Conservation (phyloP, 345 rosid species). For the Atalantia buxifolia region DNA sequence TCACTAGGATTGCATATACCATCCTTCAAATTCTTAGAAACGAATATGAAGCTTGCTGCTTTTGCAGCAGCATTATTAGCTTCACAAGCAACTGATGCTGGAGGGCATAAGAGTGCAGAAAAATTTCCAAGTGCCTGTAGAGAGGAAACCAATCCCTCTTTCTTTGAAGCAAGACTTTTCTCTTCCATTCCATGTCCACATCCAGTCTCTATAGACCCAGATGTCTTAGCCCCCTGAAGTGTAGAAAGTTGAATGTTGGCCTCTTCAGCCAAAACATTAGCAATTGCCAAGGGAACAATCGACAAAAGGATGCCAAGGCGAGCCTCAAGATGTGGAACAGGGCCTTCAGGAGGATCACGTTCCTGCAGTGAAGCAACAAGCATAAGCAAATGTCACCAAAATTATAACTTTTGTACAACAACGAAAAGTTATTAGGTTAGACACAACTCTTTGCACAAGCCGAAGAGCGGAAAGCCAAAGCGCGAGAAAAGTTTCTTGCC, state of each 20-base stretch:
- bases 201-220: constrained; percentile 21
- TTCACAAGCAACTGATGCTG: constrained; percentile 37
- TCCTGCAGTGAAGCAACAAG: constrained; percentile 34
- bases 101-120: constrained; percentile 53
- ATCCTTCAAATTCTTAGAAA: constrained; percentile 27
- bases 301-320: constrained; percentile 63
- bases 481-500: constrained; percentile 71
- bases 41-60: constrained; percentile 43
- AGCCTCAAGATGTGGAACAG: constrained; percentile 62
- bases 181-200: constrained; percentile 21
- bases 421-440: constrained; percentile 1
- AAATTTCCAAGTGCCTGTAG: constrained; percentile 60
- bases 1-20: constrained; percentile 21
- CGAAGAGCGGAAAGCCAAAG: constrained; percentile 77
- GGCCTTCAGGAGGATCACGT: constrained; percentile 64
- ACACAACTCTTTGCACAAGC: constrained; percentile 67
- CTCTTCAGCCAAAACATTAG: constrained; percentile 39
- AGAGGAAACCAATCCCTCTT: constrained; percentile 40
- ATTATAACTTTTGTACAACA: background rate
- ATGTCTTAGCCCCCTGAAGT: constrained; percentile 15
- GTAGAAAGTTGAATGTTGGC: constrained; percentile 19
- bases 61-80: constrained; percentile 53
- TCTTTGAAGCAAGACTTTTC: constrained; percentile 23
- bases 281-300: constrained; percentile 57
- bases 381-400: constrained; percentile 1